These are phyloP conservation scores for Biscutella auriculata DNA, from an alignment of 441 rosid species.

Conservation along the genomic window DNA sequence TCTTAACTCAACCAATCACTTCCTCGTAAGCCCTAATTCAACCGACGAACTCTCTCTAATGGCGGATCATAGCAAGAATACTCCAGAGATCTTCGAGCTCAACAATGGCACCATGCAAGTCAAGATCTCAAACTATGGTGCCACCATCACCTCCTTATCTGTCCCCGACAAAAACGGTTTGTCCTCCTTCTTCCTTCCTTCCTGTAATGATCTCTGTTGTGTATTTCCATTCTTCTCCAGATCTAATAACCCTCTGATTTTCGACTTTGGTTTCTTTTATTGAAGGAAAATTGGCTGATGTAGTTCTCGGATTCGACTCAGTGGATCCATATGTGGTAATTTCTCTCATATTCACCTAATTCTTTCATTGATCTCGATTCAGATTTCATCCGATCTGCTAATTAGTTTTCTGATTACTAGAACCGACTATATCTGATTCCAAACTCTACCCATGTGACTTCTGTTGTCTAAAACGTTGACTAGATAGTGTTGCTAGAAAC, in stretches of 20 bases:
- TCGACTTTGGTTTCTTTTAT: background rate
- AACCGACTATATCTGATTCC: too few relatives aligned
- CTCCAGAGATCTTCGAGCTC: conserved; percentile 62
- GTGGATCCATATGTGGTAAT: conserved; percentile 68
- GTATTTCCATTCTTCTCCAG: too few relatives aligned
- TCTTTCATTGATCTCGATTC: background rate
- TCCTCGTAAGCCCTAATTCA: background rate
- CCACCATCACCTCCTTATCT: conserved; percentile 65
- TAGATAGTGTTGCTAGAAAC: background rate
- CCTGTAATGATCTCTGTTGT: background rate
- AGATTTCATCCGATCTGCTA: conserved; percentile 5
- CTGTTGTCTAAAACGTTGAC: too few relatives aligned
- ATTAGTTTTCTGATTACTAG: too few relatives aligned
- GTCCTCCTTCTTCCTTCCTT: background rate
- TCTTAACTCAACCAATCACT: too few relatives aligned
- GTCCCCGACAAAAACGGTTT: conserved; percentile 71
- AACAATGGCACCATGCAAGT: conserved; percentile 67
- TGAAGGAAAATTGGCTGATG: conserved; percentile 59
- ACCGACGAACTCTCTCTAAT: conserved; percentile 15
- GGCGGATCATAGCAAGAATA: conserved; percentile 42
- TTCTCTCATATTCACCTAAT: background rate
- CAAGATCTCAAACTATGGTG: conserved; percentile 63
- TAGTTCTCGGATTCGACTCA: conserved; percentile 77
- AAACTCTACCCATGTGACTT: too few relatives aligned
- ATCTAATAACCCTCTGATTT: background rate